Percentiles rank a stretch among this genome's conserved stretches.
Conservation (phyloP, 768 basidiomycete genomes). For the Russula abietina region DNA sequence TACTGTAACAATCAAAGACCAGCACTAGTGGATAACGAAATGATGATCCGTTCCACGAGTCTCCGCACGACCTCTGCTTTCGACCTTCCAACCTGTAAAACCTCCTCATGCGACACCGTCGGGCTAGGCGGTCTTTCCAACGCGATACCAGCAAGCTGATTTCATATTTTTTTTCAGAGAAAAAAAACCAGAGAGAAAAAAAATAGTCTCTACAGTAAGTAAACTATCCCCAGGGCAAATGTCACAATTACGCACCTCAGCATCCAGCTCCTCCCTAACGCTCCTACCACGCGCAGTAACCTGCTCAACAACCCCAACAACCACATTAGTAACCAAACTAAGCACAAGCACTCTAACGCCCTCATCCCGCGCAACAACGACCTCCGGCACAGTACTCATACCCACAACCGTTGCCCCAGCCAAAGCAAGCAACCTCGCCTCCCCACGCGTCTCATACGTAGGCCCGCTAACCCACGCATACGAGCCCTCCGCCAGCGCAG, state of each 20-base stretch:
- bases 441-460: slow-evolving; percentile 84
- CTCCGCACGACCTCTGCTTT: slow-evolving; percentile 69
- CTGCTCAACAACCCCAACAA: slow-evolving; percentile 58
- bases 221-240: no score
- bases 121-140: slow-evolving; percentile 38
- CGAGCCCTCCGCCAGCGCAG: slow-evolving; percentile 68
- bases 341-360: slow-evolving; percentile 71
- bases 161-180: no score
- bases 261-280: slow-evolving; percentile 28
- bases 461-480: slow-evolving; percentile 92
- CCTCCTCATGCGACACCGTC: slow-evolving; percentile 74
- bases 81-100: slow-evolving; percentile 54
- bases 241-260: slow-evolving; percentile 46
- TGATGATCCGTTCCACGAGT: slow-evolving; percentile 61
- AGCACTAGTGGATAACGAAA: not conserved
- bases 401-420: slow-evolving; percentile 88
- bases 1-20: not conserved
- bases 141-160: slow-evolving; percentile 55
- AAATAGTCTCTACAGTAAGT: no score
- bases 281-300: slow-evolving; percentile 41
- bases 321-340: slow-evolving; percentile 81
- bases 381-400: slow-evolving; percentile 91
- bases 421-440: slow-evolving; percentile 67
- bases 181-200: no score
- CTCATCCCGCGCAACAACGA: slow-evolving; percentile 71